Conservation (phyloP, 2,329 filamentous ascomycete species). For the Alternaria viburni region DNA sequence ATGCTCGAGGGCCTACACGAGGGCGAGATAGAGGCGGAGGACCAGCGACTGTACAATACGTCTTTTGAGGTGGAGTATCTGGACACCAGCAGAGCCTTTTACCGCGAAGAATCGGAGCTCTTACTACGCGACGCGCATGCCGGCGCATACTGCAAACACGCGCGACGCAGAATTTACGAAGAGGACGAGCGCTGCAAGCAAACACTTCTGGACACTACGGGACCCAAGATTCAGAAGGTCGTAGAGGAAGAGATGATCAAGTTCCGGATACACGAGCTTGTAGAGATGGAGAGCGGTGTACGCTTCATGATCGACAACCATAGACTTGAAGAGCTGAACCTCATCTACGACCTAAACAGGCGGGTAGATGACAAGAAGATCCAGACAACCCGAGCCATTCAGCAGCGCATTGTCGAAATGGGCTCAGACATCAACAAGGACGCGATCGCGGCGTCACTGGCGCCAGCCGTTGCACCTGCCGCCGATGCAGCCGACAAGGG, state of each 20-base stretch:
- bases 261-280: conserved; percentile 78
- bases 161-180: conserved; percentile 75
- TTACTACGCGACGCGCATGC: conserved; percentile 81
- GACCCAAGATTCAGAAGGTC: conserved; percentile 74
- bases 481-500: conserved; percentile 60
- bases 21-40: conserved; percentile 76
- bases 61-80: conserved; percentile 83
- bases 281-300: conserved; percentile 86
- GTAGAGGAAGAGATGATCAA: conserved; percentile 82
- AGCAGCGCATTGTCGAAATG: conserved; percentile 77
- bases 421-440: conserved; percentile 82
- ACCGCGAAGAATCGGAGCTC: conserved; percentile 74
- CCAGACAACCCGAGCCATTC: conserved; percentile 72
- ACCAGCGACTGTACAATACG: conserved; percentile 81
- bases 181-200: conserved; percentile 84
- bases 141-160: conserved; percentile 78
- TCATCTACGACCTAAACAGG: conserved; percentile 79
- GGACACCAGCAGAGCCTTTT: conserved; percentile 73
- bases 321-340: conserved; percentile 75
- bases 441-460: conserved; percentile 62
- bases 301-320: conserved; percentile 92
- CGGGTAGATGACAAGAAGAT: conserved; percentile 77
- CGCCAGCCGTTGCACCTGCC: conserved; percentile 52
- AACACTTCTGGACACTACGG: conserved; percentile 75
- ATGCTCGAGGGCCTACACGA: conserved; percentile 93